Base-by-base conservation (phyloP, 164 flowering plant species). In the Vitis rotundifolia region DNA sequence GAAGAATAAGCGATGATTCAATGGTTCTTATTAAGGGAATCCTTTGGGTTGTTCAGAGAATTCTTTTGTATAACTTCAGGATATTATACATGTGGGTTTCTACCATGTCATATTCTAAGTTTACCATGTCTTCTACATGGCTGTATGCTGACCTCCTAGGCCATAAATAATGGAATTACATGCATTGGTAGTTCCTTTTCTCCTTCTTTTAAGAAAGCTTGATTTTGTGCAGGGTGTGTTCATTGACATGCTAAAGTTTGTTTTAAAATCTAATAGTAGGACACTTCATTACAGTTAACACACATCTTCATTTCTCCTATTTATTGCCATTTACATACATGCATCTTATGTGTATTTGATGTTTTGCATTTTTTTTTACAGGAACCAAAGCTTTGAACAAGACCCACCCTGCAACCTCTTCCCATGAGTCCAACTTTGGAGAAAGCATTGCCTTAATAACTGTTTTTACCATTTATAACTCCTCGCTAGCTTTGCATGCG, bases 351-450 rank as follows among this genome's bases (percentile, higher is more conserved):
- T 0, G 5, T 37, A 37, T 4, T 14, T 48, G 11, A 49, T 64
- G 58, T 49, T 56, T 52, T 70, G 65, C 9, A 12, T 61, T 65
- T 9, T 65, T 9, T 65, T 15, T 59, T 84, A 58, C 83, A 94
- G 99, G 95, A 48, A 69, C 73, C 5, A 87, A 79, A 80, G 94
- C 99, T 73, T 86, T 92, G 55, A 91, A 87, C 71, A 85, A 81
- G 84, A 86, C 82, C 57, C 87, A 75, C 11, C 67, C 63, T 65
- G 69, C 86, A 44, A 19, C 69, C n/a, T 59, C 82, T 19, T 68
- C 78, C 19, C 63, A 53, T 3, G 16, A 18, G 15, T 67, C 74
- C 22, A 72, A 58, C 11, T 68, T 7, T 55, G 82, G 75, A 50
- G 85, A 85, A 26, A 64, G 31, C 62, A 65, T 89, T 67, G 69